Percentiles rank a stretch among this genome's conserved stretches.
These are phyloP conservation scores for Leucocoprinus leucothites DNA, from an alignment of 768 basidiomycete species.

Conservation along the genomic window DNA sequence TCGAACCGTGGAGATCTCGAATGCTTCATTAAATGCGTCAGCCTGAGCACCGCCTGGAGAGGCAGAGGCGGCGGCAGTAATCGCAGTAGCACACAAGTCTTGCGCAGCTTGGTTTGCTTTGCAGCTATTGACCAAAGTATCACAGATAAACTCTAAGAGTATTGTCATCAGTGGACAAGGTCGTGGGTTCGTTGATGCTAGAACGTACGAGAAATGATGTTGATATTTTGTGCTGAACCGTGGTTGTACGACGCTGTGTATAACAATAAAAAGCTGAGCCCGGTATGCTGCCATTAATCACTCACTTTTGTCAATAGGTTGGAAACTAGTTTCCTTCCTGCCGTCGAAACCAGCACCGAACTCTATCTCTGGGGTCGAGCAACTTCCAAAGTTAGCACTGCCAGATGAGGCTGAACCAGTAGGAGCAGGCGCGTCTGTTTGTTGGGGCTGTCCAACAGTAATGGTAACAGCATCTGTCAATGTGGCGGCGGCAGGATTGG, in stretches of 20 bases:
- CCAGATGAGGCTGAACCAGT: slow-evolving; percentile 17
- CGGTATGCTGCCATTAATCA: neutral
- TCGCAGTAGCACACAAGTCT: slow-evolving; percentile 41
- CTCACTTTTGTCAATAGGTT: slow-evolving; percentile 47
- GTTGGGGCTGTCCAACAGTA: slow-evolving; percentile 22
- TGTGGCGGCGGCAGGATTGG: slow-evolving; percentile 22
- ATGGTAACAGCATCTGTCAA: slow-evolving; percentile 26
- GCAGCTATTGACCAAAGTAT: slow-evolving; percentile 49
- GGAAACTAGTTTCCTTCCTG: slow-evolving; percentile 57
- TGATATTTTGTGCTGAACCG: slow-evolving; percentile 52
- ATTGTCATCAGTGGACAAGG: neutral
- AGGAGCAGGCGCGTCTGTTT: slow-evolving; percentile 19
- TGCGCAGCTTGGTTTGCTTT: slow-evolving; percentile 52
- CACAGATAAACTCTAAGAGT: slow-evolving; percentile 45
- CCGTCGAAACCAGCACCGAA: slow-evolving; percentile 57
- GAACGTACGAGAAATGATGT: slow-evolving; percentile 45
- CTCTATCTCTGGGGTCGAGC: slow-evolving; percentile 54
- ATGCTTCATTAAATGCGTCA: slow-evolving; percentile 46
- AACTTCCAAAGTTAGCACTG: slow-evolving; percentile 47
- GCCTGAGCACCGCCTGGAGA: slow-evolving; percentile 48
- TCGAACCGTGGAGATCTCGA: slow-evolving; percentile 36
- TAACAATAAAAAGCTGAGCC: slow-evolving; percentile 35
- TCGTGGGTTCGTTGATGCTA: neutral
- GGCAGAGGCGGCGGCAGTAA: slow-evolving; percentile 37
- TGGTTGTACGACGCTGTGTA: slow-evolving; percentile 22